These are phyloP conservation scores for Clonostachys rhizophaga DNA, from an alignment of 2,329 filamentous ascomycete species.

Conservation along the genomic window DNA sequence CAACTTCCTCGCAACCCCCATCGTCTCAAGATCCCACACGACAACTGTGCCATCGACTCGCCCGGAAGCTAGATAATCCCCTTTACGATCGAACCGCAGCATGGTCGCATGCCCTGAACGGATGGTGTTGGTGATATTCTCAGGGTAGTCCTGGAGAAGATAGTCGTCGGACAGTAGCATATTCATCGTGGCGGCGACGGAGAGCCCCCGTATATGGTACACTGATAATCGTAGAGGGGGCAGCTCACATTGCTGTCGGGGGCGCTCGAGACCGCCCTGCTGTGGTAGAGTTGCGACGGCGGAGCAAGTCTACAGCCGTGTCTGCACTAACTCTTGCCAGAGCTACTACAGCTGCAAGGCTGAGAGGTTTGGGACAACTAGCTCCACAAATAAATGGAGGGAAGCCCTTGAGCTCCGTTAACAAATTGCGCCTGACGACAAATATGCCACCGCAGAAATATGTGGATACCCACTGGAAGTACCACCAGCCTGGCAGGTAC, in stretches of 20 bases:
- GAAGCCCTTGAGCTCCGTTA: too few relatives aligned
- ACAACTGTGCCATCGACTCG: constrained; percentile 92
- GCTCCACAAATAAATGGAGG: background rate
- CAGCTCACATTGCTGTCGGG: background rate
- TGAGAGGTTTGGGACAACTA: constrained; percentile 8
- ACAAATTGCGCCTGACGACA: too few relatives aligned
- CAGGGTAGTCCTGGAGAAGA: constrained; percentile 77
- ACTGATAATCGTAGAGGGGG: background rate
- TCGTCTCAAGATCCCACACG: constrained; percentile 96
- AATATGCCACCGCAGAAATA: too few relatives aligned
- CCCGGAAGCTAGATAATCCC: constrained; percentile 91
- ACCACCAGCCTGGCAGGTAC: too few relatives aligned
- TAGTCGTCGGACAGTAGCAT: constrained; percentile 58
- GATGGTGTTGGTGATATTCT: constrained; percentile 82
- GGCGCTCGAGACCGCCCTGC: too few relatives aligned
- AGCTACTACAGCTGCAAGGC: constrained; percentile 20
- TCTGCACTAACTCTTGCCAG: background rate
- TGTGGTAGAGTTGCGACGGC: too few relatives aligned
- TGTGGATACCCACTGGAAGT: too few relatives aligned
- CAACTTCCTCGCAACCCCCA: constrained; percentile 91
- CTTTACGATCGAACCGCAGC: constrained; percentile 85
- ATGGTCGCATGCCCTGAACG: constrained; percentile 65
- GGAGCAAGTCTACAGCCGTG: background rate
- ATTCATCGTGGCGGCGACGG: constrained; percentile 40
- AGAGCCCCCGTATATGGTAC: background rate